These are phyloP conservation scores for Blastobotrys attinorum DNA, from an alignment of 805 yeast genomes.

Conservation along the genomic window DNA sequence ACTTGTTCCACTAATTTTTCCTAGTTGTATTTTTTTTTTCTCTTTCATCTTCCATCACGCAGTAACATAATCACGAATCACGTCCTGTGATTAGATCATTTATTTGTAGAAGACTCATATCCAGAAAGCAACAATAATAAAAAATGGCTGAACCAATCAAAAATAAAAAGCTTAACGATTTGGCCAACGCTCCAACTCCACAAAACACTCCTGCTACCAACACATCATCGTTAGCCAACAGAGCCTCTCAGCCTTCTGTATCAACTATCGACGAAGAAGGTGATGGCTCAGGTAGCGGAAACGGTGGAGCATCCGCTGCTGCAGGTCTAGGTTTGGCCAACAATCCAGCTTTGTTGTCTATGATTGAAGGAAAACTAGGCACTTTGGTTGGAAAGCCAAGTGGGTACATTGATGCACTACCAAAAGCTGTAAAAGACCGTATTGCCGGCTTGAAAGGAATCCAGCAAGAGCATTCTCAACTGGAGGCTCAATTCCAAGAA, in stretches of 20 bases:
- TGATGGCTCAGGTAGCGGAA: constrained; percentile 22
- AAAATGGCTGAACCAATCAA: constrained; percentile 83
- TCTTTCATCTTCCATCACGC: not conserved
- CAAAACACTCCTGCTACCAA: constrained; percentile 96
- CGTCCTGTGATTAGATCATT: too few relatives aligned
- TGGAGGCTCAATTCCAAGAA: constrained; percentile 87
- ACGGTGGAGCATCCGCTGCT: constrained; percentile 32
- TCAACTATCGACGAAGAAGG: constrained; percentile 73
- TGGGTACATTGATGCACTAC: constrained; percentile 75
- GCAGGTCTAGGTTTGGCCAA: constrained; percentile 45
- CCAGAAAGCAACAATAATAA: constrained; percentile 15
- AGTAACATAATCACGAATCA: too few relatives aligned
- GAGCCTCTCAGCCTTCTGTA: constrained; percentile 34
- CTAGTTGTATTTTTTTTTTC: constrained; percentile 1
- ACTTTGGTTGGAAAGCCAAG: constrained; percentile 77
- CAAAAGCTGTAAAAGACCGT: constrained; percentile 63
- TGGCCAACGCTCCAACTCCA: constrained; percentile 94
- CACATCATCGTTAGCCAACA: constrained; percentile 56
- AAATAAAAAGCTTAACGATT: constrained; percentile 57
- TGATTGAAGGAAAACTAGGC: constrained; percentile 86
- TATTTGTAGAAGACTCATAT: too few relatives aligned
- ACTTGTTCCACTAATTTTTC: not conserved
- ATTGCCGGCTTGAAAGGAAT: constrained; percentile 75
- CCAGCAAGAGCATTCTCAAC: constrained; percentile 68
- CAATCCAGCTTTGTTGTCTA: constrained; percentile 74